Conservation (phyloP, 2,329 filamentous ascomycete species). For the Lasiodiplodia gonubiensis region DNA sequence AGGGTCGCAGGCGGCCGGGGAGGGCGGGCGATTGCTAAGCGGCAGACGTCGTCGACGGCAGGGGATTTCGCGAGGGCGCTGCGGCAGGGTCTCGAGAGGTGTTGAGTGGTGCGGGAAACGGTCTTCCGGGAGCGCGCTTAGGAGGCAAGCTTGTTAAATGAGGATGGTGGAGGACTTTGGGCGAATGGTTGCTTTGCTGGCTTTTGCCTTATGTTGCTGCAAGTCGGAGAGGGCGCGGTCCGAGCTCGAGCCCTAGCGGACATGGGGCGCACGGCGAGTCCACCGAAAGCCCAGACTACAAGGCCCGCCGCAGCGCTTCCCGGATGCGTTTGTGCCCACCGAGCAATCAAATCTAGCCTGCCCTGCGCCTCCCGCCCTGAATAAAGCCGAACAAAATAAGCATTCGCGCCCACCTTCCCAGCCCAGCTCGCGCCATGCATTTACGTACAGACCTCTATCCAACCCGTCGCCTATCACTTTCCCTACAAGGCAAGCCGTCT, state of each 20-base stretch:
- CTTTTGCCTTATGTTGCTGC: conserved; percentile 20
- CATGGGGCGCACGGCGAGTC: not conserved
- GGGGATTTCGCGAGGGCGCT: not conserved
- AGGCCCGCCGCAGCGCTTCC: conserved; percentile 9
- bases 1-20: conserved; percentile 27
- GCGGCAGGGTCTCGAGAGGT: not conserved
- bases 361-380: conserved; percentile 1
- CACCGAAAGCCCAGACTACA: not conserved
- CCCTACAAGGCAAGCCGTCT: not conserved
- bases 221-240: conserved; percentile 11
- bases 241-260: conserved; percentile 24
- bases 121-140: not conserved
- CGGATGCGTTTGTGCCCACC: not conserved
- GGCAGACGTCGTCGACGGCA: not conserved
- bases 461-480: not conserved
- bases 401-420: not conserved
- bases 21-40: conserved; percentile 21
- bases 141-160: conserved; percentile 8
- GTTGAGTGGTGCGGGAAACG: not conserved
- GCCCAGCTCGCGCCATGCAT: conserved; percentile 8
- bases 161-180: conserved; percentile 11
- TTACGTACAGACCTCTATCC: not conserved
- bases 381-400: not conserved
- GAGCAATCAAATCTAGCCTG: not conserved
- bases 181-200: conserved; percentile 28